Conservation (phyloP, 2,329 filamentous ascomycete genomes). For the Alternaria sp. region DNA sequence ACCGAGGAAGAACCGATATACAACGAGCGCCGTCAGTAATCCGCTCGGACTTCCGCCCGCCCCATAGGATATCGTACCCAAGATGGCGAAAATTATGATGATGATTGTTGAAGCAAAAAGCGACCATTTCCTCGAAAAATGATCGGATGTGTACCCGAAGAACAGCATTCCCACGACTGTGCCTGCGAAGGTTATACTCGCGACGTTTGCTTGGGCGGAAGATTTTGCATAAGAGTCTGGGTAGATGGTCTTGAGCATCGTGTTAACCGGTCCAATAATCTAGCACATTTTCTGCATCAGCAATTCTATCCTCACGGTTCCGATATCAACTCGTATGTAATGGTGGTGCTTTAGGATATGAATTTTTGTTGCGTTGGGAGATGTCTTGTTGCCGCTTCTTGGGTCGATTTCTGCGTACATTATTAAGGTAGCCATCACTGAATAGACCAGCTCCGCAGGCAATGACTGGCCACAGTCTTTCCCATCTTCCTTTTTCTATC, state of each 20-base stretch:
- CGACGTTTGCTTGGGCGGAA: constrained; percentile 74
- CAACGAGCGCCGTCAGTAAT: constrained; percentile 79
- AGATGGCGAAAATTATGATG: constrained; percentile 82
- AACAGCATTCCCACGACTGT: constrained; percentile 82
- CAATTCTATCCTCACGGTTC: not conserved
- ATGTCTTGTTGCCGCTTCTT: constrained; percentile 15
- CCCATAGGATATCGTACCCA: constrained; percentile 79
- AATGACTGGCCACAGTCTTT: constrained; percentile 74
- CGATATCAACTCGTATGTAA: not conserved
- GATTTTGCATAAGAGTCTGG: constrained; percentile 72
- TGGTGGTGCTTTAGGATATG: constrained; percentile 11
- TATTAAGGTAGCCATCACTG: constrained; percentile 91
- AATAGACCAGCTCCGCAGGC: constrained; percentile 91
- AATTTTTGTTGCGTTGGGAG: constrained; percentile 13
- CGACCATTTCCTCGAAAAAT: constrained; percentile 84
- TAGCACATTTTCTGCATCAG: constrained; percentile 40
- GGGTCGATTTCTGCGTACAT: constrained; percentile 59
- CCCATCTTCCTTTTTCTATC: constrained; percentile 49
- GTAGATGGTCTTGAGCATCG: constrained; percentile 75
- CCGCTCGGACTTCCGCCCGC: constrained; percentile 72
- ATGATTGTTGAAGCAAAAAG: constrained; percentile 83
- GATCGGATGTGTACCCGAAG: constrained; percentile 83
- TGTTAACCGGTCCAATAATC: constrained; percentile 89
- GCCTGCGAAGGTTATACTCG: constrained; percentile 84
- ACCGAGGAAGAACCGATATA: constrained; percentile 82